Conservation (phyloP, 2,329 filamentous ascomycete genomes). For the Fusarium setosum region DNA sequence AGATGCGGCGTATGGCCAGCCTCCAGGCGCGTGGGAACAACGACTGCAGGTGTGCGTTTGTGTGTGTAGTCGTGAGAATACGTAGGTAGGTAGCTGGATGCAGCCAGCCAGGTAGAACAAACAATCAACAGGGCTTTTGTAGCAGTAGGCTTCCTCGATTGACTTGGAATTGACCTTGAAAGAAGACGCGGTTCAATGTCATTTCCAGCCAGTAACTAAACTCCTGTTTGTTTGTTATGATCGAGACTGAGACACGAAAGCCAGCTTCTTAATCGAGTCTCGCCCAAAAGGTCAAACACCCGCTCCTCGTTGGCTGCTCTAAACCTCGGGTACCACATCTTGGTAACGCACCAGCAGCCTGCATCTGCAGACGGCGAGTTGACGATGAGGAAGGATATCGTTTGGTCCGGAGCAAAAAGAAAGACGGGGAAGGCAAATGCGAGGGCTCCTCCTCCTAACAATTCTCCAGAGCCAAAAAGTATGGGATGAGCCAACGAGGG, state of each 20-base stretch:
- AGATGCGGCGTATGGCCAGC: slow-evolving; percentile 34
- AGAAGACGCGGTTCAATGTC: slow-evolving; percentile 32
- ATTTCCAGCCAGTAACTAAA: slow-evolving; percentile 29
- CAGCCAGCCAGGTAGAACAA: slow-evolving; percentile 12
- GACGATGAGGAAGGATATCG: slow-evolving; percentile 21
- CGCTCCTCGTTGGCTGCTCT: slow-evolving; percentile 16
- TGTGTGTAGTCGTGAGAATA: neutral
- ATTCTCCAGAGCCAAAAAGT: too few species aligned
- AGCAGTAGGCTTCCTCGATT: slow-evolving; percentile 18
- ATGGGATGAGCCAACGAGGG: slow-evolving; percentile 30
- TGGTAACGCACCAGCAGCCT: slow-evolving; percentile 22
- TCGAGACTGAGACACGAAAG: slow-evolving; percentile 39
- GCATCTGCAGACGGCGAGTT: slow-evolving; percentile 27
- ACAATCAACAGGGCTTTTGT: slow-evolving; percentile 1
- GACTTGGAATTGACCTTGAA: slow-evolving; percentile 5
- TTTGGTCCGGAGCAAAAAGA: slow-evolving; percentile 30
- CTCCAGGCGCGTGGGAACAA: slow-evolving; percentile 23
- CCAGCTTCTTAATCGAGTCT: slow-evolving; percentile 9
- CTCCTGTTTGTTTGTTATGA: slow-evolving; percentile 38
- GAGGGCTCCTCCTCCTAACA: too few species aligned
- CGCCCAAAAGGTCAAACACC: neutral
- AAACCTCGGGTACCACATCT: slow-evolving; percentile 30
- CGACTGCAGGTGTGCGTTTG: slow-evolving; percentile 24
- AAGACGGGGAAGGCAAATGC: neutral
- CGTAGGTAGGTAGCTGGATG: slow-evolving; percentile 9